phyloP scores from a whole-genome alignment of 2,329 filamentous ascomycete genomes.

The Diaporthe helianthi region DNA sequence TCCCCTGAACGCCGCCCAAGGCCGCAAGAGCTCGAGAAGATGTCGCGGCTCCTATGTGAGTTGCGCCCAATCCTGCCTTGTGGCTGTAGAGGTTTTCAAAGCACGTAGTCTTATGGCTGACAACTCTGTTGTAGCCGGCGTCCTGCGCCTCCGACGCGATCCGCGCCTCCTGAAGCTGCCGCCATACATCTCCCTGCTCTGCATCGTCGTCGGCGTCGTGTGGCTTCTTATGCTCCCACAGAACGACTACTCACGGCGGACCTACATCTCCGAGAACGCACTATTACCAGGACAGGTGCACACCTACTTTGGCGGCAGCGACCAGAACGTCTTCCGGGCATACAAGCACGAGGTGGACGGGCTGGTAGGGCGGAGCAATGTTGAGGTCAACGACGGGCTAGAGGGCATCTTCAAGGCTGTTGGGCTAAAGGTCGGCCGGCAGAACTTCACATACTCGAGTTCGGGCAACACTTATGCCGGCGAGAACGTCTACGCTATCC shows the following conservation, averaged over 20 bases:
- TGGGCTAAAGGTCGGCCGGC: slow-evolving; percentile 85
- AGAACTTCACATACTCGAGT: slow-evolving; percentile 85
- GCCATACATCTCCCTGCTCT: slow-evolving; percentile 85
- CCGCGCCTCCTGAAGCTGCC: slow-evolving; percentile 83
- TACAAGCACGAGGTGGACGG: slow-evolving; percentile 84
- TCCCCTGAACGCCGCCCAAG: slow-evolving; percentile 7
- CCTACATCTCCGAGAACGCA: slow-evolving; percentile 98
- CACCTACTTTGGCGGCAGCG: slow-evolving; percentile 95
- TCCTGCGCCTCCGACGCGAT: slow-evolving; percentile 77
- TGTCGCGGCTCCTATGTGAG: slow-evolving; percentile 64
- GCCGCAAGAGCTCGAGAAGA: slow-evolving; percentile 40
- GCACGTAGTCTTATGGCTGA: neutral
- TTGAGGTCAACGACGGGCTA: slow-evolving; percentile 72
- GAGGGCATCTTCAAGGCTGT: slow-evolving; percentile 77
- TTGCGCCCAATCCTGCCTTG: slow-evolving; percentile 7
- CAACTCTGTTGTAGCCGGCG: slow-evolving; percentile 53
- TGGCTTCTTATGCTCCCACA: slow-evolving; percentile 93
- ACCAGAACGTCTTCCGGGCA: slow-evolving; percentile 91
- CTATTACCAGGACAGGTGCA: slow-evolving; percentile 95
- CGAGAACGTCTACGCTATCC: slow-evolving; percentile 91
- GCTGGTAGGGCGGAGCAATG: slow-evolving; percentile 48
- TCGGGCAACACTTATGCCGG: slow-evolving; percentile 77
- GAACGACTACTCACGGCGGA: slow-evolving; percentile 87
- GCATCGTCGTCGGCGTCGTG: slow-evolving; percentile 81
- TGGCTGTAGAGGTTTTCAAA: neutral